Evolutionary conservation across 495 filamentous ascomycete genomes (phyloP).

Genomic region (Melanomma pulvis-pyrius): DNA sequence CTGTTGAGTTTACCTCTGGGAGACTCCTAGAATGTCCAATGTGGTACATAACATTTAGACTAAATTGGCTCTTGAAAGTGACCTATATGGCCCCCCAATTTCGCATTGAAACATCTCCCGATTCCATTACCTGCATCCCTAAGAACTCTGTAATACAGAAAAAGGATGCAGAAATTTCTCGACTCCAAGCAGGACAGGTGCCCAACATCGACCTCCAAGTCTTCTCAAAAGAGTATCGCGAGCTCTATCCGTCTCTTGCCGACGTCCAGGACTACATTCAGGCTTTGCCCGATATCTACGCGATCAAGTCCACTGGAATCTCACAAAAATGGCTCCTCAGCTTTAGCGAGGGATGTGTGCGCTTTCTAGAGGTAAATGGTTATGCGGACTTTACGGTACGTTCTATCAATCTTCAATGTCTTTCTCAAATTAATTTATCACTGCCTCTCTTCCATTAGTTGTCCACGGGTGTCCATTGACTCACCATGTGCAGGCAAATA

Average conservation of each 20-base stretch:
- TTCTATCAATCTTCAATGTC: background rate
- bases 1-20: background rate
- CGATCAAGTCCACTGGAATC: conserved; percentile 2
- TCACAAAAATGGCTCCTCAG: conserved; percentile 6
- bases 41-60: conserved; percentile 6
- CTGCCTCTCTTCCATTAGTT: background rate
- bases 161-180: conserved; percentile 11
- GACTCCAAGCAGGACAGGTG: conserved; percentile 12
- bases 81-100: background rate
- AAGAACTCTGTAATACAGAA: background rate
- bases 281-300: background rate
- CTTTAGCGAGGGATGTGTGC: background rate
- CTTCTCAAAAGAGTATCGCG: conserved; percentile 7
- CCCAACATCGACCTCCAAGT: conserved; percentile 10
- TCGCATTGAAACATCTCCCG: background rate
- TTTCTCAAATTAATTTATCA: background rate
- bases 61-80: background rate
- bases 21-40: conserved; percentile 8
- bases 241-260: conserved; percentile 1
- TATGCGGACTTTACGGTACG: conserved; percentile 8
- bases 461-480: background rate
- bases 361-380: background rate
- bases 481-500: background rate
- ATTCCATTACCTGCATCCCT: conserved; percentile 16
- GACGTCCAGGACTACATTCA: conserved; percentile 4